phyloP scores from a whole-genome alignment of 1,139 yeast genomes.

The Yamadazyma epiphylla region DNA sequence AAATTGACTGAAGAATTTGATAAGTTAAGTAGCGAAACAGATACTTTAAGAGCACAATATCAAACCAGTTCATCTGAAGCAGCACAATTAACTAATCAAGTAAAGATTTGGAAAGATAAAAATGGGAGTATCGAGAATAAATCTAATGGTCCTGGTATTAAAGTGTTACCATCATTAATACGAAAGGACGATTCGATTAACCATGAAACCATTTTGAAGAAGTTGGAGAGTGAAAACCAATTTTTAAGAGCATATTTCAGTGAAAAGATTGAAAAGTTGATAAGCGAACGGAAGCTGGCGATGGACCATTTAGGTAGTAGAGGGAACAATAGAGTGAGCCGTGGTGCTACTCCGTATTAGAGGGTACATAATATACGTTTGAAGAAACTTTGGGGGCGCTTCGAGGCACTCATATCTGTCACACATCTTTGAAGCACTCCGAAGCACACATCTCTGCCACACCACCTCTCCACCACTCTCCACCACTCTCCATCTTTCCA shows the following conservation, averaged over 20 bases:
- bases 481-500: no score
- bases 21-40: slow-evolving; percentile 30
- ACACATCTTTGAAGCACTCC: no score
- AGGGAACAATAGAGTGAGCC: slow-evolving; percentile 34
- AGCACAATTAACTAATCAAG: slow-evolving; percentile 41
- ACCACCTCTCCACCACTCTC: no score
- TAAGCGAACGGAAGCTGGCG: slow-evolving; percentile 35
- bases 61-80: slow-evolving; percentile 55
- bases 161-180: slow-evolving; percentile 35
- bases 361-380: no score
- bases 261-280: slow-evolving; percentile 33
- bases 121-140: slow-evolving; percentile 28
- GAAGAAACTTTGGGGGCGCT: no score
- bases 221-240: slow-evolving; percentile 28
- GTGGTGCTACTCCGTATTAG: slow-evolving; percentile 38
- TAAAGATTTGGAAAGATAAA: slow-evolving; percentile 25
- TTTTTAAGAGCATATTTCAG: slow-evolving; percentile 30
- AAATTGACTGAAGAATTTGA: slow-evolving; percentile 19
- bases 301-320: slow-evolving; percentile 31
- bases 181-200: slow-evolving; percentile 31
- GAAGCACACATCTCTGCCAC: no score
- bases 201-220: slow-evolving; percentile 23
- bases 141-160: slow-evolving; percentile 42
- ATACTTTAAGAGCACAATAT: slow-evolving; percentile 42
- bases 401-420: no score